phyloP scores from a whole-genome alignment of 2,329 filamentous ascomycete genomes.

The Sarocladium strictum region DNA sequence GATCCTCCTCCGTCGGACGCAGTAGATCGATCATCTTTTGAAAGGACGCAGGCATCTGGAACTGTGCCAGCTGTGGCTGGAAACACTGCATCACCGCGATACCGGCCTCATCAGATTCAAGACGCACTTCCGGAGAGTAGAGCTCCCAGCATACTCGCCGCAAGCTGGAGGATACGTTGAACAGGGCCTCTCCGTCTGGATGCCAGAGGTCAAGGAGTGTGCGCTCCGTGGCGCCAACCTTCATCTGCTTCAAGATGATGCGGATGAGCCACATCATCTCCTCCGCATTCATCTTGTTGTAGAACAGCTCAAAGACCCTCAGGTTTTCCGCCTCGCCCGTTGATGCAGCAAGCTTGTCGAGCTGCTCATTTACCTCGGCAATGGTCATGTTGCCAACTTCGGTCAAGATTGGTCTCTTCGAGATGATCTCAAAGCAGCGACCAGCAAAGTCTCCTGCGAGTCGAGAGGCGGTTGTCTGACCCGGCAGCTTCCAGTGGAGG shows the following conservation, averaged over 20 bases:
- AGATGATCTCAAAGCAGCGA: slow-evolving; percentile 79
- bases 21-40: slow-evolving; percentile 69
- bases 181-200: slow-evolving; percentile 68
- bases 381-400: slow-evolving; percentile 75
- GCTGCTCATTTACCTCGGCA: slow-evolving; percentile 78
- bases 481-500: slow-evolving; percentile 87
- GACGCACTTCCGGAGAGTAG: slow-evolving; percentile 62
- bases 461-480: slow-evolving; percentile 53
- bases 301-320: slow-evolving; percentile 76
- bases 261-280: slow-evolving; percentile 93
- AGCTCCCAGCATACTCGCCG: slow-evolving; percentile 93
- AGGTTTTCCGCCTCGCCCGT: slow-evolving; percentile 79
- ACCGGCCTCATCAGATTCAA: slow-evolving; percentile 69
- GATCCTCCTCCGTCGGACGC: slow-evolving; percentile 61
- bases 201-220: slow-evolving; percentile 83
- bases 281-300: slow-evolving; percentile 84
- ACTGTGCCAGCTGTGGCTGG: slow-evolving; percentile 90
- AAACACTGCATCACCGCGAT: slow-evolving; percentile 90
- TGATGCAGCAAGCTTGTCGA: slow-evolving; percentile 72
- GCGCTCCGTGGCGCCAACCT: slow-evolving; percentile 73
- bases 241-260: slow-evolving; percentile 79
- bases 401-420: slow-evolving; percentile 72
- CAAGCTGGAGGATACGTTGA: slow-evolving; percentile 86
- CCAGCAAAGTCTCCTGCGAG: slow-evolving; percentile 90
- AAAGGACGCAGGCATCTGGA: slow-evolving; percentile 73